These are phyloP conservation scores for Ophiostoma himal-ulmi DNA, from an alignment of 2,329 filamentous ascomycete species.

Conservation along the genomic window DNA sequence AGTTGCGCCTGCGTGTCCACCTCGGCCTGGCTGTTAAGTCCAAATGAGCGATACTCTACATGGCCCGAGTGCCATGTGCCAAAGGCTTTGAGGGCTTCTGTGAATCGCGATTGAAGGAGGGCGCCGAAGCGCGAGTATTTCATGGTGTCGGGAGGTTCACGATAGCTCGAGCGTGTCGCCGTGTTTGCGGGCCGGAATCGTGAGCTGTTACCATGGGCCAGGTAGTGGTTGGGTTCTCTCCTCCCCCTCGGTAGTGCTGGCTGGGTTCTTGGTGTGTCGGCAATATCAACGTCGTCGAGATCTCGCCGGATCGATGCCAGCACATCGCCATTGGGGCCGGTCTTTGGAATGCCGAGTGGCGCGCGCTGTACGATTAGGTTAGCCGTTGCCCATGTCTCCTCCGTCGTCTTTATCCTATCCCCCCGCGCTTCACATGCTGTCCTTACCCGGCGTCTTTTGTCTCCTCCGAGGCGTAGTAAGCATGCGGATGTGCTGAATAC, in stretches of 20 bases:
- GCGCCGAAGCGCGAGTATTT: conserved; percentile 26
- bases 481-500: conserved; percentile 19
- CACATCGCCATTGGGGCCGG: not conserved
- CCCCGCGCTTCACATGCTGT: not conserved
- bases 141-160: conserved; percentile 1
- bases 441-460: not conserved
- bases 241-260: not conserved
- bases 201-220: conserved; percentile 5
- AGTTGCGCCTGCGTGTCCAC: conserved; percentile 41
- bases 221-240: not conserved
- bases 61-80: conserved; percentile 29
- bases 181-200: conserved; percentile 2
- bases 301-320: conserved; percentile 14
- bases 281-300: conserved; percentile 11
- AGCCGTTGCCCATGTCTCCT: not conserved
- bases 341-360: not conserved
- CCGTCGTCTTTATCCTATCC: not conserved
- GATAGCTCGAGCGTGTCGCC: conserved; percentile 5
- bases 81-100: conserved; percentile 32
- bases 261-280: not conserved
- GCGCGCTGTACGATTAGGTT: not conserved
- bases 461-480: not conserved
- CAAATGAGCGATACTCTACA: conserved; percentile 33
- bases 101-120: conserved; percentile 34
- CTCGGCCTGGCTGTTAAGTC: conserved; percentile 37